phyloP scores from a whole-genome alignment of 129 eudicot species.

The Deinandra increscens region DNA sequence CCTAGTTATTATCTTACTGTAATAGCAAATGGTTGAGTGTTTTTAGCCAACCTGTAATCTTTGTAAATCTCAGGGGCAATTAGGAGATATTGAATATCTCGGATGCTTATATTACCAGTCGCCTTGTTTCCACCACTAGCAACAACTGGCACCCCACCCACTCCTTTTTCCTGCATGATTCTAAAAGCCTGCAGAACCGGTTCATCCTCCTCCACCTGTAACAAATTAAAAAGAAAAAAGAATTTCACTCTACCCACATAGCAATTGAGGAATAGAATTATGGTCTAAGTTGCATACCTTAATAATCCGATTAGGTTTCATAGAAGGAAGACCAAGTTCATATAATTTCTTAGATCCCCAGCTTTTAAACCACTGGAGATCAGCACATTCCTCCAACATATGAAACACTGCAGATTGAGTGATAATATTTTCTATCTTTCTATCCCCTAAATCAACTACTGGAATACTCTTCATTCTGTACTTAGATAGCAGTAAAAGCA shows the following conservation, averaged over 20 bases:
- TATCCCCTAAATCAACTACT: conserved; percentile 79
- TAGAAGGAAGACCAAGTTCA: conserved; percentile 89
- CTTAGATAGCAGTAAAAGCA: conserved; percentile 80
- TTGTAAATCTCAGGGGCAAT: conserved; percentile 85
- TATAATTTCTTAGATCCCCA: conserved; percentile 76
- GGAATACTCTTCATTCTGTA: conserved; percentile 95
- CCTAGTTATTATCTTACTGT: conserved; percentile 9
- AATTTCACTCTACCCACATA: not conserved
- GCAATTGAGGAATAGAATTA: not conserved
- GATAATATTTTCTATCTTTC: conserved; percentile 71
- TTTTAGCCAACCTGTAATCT: conserved; percentile 65
- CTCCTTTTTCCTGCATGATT: conserved; percentile 75
- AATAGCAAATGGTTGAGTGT: not conserved
- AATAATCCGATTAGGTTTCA: conserved; percentile 53
- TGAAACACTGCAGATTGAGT: conserved; percentile 91
- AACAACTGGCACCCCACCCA: conserved; percentile 89
- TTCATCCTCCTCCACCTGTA: conserved; percentile 80
- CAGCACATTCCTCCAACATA: conserved; percentile 92
- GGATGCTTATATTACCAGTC: conserved; percentile 81
- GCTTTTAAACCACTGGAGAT: conserved; percentile 88
- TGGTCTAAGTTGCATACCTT: conserved; percentile 41
- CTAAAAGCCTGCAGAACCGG: conserved; percentile 89
- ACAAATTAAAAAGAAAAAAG: not conserved
- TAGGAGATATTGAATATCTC: conserved; percentile 87
- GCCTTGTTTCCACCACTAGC: conserved; percentile 65